Percentiles rank a stretch among this genome's conserved stretches.
phyloP scores from a whole-genome alignment of 2,329 filamentous ascomycete genomes.

The Fusarium agapanthi region DNA sequence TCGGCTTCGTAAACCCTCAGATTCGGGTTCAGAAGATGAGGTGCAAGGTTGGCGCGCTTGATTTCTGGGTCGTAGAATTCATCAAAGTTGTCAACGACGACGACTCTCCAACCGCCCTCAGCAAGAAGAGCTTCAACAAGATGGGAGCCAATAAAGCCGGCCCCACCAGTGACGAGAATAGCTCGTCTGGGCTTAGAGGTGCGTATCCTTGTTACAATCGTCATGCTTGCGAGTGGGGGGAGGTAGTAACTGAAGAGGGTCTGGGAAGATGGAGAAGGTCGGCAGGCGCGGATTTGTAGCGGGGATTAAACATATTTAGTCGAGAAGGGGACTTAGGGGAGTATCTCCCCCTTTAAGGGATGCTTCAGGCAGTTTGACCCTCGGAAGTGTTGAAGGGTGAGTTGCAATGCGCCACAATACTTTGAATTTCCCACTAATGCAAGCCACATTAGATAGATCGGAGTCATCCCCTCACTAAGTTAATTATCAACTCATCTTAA shows the following conservation, averaged over 20 bases:
- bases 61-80: constrained; percentile 10
- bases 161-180: constrained; percentile 11
- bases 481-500: neutral
- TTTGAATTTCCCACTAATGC: neutral
- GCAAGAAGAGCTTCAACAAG: constrained; percentile 10
- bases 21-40: neutral
- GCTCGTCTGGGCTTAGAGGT: neutral
- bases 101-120: constrained; percentile 8
- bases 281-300: neutral
- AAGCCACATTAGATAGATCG: no score
- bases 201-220: constrained; percentile 5
- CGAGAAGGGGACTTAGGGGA: no score
- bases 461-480: neutral
- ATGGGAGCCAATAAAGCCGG: constrained; percentile 15
- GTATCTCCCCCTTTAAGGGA: neutral
- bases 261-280: neutral
- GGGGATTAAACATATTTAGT: neutral
- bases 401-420: neutral
- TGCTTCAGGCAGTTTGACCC: neutral
- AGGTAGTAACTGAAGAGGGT: neutral
- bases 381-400: neutral
- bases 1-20: constrained; percentile 7
- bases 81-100: constrained; percentile 11
- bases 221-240: constrained; percentile 3
- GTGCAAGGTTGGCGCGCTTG: constrained; percentile 11